Conservation (phyloP, 768 basidiomycete species). For the Gyrodon lividus region DNA sequence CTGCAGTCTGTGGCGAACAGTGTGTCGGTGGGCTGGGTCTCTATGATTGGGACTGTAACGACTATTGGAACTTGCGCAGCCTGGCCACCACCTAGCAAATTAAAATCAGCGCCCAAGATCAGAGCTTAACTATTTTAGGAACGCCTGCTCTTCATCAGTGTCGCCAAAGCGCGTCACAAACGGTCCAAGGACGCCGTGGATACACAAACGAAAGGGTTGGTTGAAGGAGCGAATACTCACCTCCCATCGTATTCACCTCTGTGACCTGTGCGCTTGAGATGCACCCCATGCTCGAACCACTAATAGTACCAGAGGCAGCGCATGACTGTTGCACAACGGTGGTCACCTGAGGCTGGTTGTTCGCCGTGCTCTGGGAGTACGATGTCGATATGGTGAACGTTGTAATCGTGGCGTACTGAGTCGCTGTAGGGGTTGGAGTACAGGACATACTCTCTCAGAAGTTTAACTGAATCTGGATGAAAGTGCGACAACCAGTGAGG, state of each 20-base stretch:
- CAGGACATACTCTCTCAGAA: slow-evolving; percentile 34
- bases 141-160: not conserved
- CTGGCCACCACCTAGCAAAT: slow-evolving; percentile 25
- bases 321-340: slow-evolving; percentile 35
- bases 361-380: slow-evolving; percentile 35
- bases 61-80: slow-evolving; percentile 43
- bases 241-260: slow-evolving; percentile 33
- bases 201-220: not conserved
- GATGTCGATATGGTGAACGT: slow-evolving; percentile 36
- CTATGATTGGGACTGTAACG: slow-evolving; percentile 32
- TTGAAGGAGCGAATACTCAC: slow-evolving; percentile 26
- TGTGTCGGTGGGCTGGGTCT: slow-evolving; percentile 35
- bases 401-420: slow-evolving; percentile 39
- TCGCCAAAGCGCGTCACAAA: too few relatives aligned
- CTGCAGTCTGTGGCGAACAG: slow-evolving; percentile 41
- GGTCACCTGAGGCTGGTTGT: slow-evolving; percentile 31
- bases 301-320: slow-evolving; percentile 28
- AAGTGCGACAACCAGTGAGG: not conserved
- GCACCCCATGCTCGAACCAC: slow-evolving; percentile 28
- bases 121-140: slow-evolving; percentile 1
- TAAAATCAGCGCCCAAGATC: slow-evolving; percentile 12
- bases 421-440: slow-evolving; percentile 42
- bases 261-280: slow-evolving; percentile 26
- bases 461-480: not conserved
- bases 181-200: slow-evolving; percentile 11